phyloP scores from a whole-genome alignment of 2,329 filamentous ascomycete genomes.

The Curvularia sp. region DNA sequence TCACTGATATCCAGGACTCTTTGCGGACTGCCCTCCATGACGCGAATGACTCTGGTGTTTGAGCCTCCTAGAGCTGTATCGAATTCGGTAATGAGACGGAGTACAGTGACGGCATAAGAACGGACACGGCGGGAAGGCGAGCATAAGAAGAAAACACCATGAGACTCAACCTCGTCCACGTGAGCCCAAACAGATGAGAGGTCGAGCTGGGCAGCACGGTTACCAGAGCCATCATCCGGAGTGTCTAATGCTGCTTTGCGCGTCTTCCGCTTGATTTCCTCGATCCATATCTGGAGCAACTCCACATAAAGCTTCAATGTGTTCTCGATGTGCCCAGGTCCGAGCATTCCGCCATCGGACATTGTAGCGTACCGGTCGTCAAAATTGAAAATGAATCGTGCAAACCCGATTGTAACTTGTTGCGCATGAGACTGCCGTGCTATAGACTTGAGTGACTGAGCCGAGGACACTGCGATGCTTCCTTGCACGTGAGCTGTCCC shows the following conservation, averaged over 20 bases:
- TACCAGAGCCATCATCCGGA: conserved; percentile 70
- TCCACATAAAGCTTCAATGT: conserved; percentile 93
- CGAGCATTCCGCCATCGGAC: conserved; percentile 96
- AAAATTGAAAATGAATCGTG: conserved; percentile 97
- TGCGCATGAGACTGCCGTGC: conserved; percentile 92
- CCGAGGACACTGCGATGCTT: conserved; percentile 90
- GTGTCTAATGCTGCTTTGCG: conserved; percentile 72
- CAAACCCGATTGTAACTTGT: conserved; percentile 95
- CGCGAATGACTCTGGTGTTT: conserved; percentile 83
- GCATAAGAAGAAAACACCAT: conserved; percentile 95
- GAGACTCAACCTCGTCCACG: conserved; percentile 95
- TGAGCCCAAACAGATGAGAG: conserved; percentile 88
- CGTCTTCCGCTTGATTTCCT: conserved; percentile 88
- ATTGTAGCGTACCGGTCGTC: conserved; percentile 97
- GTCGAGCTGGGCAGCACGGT: conserved; percentile 78
- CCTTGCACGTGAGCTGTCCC: conserved; percentile 94
- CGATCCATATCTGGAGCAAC: conserved; percentile 94
- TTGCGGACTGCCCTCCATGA: conserved; percentile 87
- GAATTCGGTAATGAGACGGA: conserved; percentile 92
- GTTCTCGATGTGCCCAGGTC: conserved; percentile 91
- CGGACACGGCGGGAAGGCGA: conserved; percentile 92
- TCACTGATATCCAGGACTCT: conserved; percentile 92
- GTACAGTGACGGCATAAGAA: conserved; percentile 87
- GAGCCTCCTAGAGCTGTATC: conserved; percentile 85
- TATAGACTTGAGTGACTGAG: conserved; percentile 92